Conservation (phyloP, 331 rosid species). For the Telfairia occidentalis region DNA sequence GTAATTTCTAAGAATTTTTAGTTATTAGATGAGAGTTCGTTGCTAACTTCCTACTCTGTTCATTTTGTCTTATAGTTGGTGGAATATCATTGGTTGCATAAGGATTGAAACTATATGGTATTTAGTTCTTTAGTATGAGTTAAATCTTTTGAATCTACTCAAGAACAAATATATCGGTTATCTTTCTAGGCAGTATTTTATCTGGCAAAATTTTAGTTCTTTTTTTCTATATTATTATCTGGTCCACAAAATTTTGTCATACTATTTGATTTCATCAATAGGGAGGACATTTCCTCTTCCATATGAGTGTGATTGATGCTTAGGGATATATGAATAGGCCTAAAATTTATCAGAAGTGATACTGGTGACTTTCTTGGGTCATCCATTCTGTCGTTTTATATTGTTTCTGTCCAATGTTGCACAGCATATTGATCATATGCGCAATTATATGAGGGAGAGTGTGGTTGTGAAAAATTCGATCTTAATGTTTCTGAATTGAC, state of each 20-base stretch:
- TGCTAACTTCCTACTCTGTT: background rate
- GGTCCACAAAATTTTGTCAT: background rate
- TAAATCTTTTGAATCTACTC: background rate
- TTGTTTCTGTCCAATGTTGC: background rate
- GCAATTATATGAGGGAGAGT: background rate
- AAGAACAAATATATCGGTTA: background rate
- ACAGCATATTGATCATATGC: background rate
- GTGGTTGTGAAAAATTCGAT: background rate
- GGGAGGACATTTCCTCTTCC: background rate
- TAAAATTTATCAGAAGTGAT: background rate
- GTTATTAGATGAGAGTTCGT: background rate
- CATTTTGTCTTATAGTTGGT: background rate
- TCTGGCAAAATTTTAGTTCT: background rate
- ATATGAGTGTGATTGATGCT: background rate
- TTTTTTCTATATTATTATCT: background rate
- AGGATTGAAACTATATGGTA: background rate
- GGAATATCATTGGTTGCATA: background rate
- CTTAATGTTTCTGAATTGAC: constrained; percentile 16
- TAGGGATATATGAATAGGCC: background rate
- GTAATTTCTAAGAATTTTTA: background rate
- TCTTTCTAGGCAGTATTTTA: background rate
- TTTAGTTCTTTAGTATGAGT: background rate
- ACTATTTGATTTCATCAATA: background rate
- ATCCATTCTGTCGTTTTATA: background rate
- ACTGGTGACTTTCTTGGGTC: background rate